A percentile compares a stretch with the other conserved stretches of the same genome.
These are phyloP conservation scores for Andrographis paniculata DNA, from an alignment of 305 asterid species.

Conservation along the genomic window DNA sequence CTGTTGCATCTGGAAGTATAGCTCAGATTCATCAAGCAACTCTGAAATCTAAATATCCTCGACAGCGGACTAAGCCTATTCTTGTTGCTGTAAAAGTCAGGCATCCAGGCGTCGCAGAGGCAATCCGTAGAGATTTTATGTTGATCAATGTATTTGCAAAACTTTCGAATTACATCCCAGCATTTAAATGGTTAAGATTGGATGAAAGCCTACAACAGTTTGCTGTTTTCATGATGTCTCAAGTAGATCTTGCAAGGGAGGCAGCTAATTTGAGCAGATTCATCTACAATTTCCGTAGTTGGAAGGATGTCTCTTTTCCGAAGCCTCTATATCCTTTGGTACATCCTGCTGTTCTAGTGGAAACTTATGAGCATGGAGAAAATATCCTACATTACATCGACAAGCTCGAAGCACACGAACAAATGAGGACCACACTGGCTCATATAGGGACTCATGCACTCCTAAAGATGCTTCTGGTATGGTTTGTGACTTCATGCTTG, in stretches of 20 bases:
- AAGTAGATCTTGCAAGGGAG: conserved; percentile 90
- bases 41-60: conserved; percentile 53
- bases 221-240: conserved; percentile 85
- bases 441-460: conserved; percentile 83
- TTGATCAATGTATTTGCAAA: conserved; percentile 64
- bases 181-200: conserved; percentile 74
- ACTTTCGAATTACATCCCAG: conserved; percentile 45
- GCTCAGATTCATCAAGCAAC: conserved; percentile 84
- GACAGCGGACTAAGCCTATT: conserved; percentile 46
- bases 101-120: conserved; percentile 83
- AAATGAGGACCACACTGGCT: conserved; percentile 53
- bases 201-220: conserved; percentile 86
- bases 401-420: conserved; percentile 45
- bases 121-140: conserved; percentile 70
- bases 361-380: conserved; percentile 80
- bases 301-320: conserved; percentile 85
- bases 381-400: conserved; percentile 59
- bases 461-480: conserved; percentile 83
- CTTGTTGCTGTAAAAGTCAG: conserved; percentile 89
- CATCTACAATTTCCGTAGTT: conserved; percentile 66
- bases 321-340: conserved; percentile 82
- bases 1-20: conserved; percentile 84
- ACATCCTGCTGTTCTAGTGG: conserved; percentile 89
- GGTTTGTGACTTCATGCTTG: conserved; percentile 10
- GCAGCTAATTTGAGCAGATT: conserved; percentile 86